Base-by-base conservation (phyloP, 176 grass and related monocot species). In the Musa itinerans region DNA sequence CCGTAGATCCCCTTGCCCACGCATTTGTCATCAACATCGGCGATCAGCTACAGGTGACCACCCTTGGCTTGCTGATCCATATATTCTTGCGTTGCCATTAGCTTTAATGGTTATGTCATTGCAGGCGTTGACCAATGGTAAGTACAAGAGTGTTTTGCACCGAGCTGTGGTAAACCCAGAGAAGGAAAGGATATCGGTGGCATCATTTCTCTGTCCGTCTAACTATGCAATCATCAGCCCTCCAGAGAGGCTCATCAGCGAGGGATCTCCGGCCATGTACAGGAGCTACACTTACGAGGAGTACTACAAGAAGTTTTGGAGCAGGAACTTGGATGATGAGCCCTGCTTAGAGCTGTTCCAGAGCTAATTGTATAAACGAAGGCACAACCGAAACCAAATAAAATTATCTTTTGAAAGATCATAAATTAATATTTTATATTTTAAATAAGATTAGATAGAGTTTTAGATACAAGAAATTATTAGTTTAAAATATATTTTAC, bases 301-400 rank as follows among this genome's bases (percentile, higher is more conserved):
- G 57, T 61, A 61, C 57, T 61, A 61, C 57, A 61, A 17, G 12
- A 61, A 61, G 57, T 61, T 61, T n/a, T 61, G 57, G 57, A 61
- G 16, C 57, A 61, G 57, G n/a, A 61, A 61, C 16, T 61, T 61
- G 12, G 57, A 61, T n/a, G 11, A 61, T 1, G 57, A 61, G 16
- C 57, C 14, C 5, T 61, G 57, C 57, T 61, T 61, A 16, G 12
- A 61, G 2, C 16, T 61, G 4, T 17, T 61, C n/a, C 12, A 43
- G 6, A 43, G 34, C 4, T 43, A 43, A 43, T 43, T 43, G 34
- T 43, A 43, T 4, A 43, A 43, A 43, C 4, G 34, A 43, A 43
- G 34, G 34, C 34, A 43, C 34, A 29, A 0, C 26, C 2, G 26
- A 27, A 27, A 27, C 26, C 26, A 27, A 27, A 27, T 2, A 27